These are phyloP conservation scores for Oryza meridionalis DNA, from an alignment of 176 grass and related monocot species.

Conservation along the genomic window DNA sequence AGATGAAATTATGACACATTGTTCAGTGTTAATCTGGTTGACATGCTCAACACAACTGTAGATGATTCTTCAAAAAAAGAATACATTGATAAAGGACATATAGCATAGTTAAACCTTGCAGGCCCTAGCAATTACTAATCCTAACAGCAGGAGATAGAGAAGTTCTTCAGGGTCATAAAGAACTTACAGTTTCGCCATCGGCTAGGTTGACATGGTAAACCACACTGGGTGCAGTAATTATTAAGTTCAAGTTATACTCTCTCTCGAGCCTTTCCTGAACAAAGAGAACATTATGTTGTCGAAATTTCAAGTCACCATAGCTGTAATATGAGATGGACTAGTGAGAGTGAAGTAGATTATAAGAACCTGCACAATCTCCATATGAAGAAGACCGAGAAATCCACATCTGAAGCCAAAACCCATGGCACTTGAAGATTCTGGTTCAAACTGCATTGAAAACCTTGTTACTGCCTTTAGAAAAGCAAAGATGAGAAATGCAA, in stretches of 20 bases:
- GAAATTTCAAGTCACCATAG: conserved; percentile 17
- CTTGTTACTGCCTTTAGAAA: conserved; percentile 37
- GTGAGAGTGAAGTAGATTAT: conserved; percentile 31
- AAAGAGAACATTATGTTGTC: conserved; percentile 39
- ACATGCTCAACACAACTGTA: neutral
- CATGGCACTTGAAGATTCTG: conserved; percentile 94
- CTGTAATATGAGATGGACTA: conserved; percentile 44
- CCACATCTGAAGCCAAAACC: conserved; percentile 98
- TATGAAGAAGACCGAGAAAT: conserved; percentile 94
- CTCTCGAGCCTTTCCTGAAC: conserved; percentile 99
- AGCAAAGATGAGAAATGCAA: neutral
- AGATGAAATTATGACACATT: neutral
- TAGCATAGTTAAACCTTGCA: neutral
- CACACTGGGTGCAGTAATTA: conserved; percentile 97
- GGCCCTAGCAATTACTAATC: conserved; percentile 11
- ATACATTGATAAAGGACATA: neutral
- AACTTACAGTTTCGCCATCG: conserved; percentile 80
- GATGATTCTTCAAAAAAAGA: neutral
- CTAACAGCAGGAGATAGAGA: neutral
- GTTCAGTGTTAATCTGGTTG: neutral
- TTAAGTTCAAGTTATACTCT: conserved; percentile 95
- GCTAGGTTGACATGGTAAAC: conserved; percentile 85
- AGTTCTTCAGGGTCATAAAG: conserved; percentile 17
- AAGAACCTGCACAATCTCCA: conserved; percentile 99
- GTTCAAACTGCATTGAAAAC: conserved; percentile 75